phyloP scores from a whole-genome alignment of 305 asterid species.

The Plantago coronopus region DNA sequence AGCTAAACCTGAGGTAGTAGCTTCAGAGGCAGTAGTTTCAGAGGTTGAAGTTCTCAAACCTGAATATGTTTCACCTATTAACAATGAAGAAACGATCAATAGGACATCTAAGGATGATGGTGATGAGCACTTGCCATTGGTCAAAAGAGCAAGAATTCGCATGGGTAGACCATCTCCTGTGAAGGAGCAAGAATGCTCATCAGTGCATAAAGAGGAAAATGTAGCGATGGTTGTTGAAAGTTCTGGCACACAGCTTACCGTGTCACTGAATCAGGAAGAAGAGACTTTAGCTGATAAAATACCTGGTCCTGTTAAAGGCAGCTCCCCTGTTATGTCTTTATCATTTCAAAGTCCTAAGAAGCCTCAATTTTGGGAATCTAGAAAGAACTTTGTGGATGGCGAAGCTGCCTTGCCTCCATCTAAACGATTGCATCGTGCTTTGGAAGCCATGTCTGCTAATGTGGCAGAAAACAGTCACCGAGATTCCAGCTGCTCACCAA shows the following conservation, averaged over 20 bases:
- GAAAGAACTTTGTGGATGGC: constrained; percentile 55
- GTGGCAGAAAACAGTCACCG: constrained; percentile 62
- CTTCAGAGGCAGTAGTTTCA: constrained; percentile 36
- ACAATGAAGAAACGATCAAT: constrained; percentile 42
- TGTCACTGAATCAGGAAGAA: constrained; percentile 38
- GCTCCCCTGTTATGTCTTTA: constrained; percentile 29
- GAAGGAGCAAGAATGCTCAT: constrained; percentile 37
- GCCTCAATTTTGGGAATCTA: constrained; percentile 47
- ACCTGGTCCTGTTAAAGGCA: constrained; percentile 31
- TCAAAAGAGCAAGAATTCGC: constrained; percentile 90
- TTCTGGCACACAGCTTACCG: constrained; percentile 33
- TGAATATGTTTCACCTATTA: constrained; percentile 36
- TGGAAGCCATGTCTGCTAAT: constrained; percentile 96
- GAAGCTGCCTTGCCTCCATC: constrained; percentile 96
- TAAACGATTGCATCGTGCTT: constrained; percentile 87
- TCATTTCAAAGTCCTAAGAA: constrained; percentile 38
- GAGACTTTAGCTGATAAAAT: constrained; percentile 39
- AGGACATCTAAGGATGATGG: constrained; percentile 57
- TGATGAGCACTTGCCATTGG: constrained; percentile 85
- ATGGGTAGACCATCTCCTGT: constrained; percentile 60
- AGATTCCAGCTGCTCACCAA: constrained; percentile 41
- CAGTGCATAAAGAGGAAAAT: constrained; percentile 42
- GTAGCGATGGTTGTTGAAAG: constrained; percentile 36
- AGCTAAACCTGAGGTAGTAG: constrained; percentile 35
- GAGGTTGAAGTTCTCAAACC: constrained; percentile 38